A percentile compares a stretch with the other conserved stretches of the same genome.
These are phyloP conservation scores for Psilocybe mexicana DNA, from an alignment of 1,284 basidiomycete species.

Conservation along the genomic window DNA sequence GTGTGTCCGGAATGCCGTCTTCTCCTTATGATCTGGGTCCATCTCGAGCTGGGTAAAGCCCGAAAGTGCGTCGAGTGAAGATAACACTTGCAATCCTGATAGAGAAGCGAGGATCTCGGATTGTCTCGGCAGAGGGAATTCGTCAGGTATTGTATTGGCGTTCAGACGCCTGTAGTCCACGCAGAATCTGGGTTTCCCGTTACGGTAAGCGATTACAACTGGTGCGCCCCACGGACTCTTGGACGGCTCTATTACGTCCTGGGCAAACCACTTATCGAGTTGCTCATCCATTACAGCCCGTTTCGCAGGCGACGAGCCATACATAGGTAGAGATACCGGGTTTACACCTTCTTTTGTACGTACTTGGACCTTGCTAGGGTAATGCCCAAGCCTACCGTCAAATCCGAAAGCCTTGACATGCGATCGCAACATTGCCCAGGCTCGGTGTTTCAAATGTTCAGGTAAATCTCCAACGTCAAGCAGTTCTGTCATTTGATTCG, in stretches of 20 bases:
- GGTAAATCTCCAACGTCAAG: no score
- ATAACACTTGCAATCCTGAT: slow-evolving; percentile 33
- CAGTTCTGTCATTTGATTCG: no score
- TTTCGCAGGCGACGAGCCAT: slow-evolving; percentile 23
- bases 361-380: no score
- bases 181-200: slow-evolving; percentile 23
- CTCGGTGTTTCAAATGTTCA: no score
- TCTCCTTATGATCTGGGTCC: slow-evolving; percentile 29
- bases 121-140: slow-evolving; percentile 42
- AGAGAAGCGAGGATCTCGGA: slow-evolving; percentile 37
- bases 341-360: no score
- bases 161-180: slow-evolving; percentile 23
- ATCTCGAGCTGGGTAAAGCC: slow-evolving; percentile 43
- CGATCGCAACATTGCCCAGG: no score
- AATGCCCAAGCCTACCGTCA: no score
- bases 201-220: slow-evolving; percentile 22
- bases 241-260: slow-evolving; percentile 26
- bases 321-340: no score
- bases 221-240: slow-evolving; percentile 25
- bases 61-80: slow-evolving; percentile 38
- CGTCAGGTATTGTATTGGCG: slow-evolving; percentile 32
- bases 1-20: slow-evolving; percentile 39
- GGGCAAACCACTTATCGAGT: slow-evolving; percentile 24
- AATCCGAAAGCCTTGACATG: no score
- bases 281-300: slow-evolving; percentile 23